A percentile compares a stretch with the other conserved stretches of the same genome.
Conservation (phyloP, 2,329 filamentous ascomycete genomes). For the Penicillium sp. region DNA sequence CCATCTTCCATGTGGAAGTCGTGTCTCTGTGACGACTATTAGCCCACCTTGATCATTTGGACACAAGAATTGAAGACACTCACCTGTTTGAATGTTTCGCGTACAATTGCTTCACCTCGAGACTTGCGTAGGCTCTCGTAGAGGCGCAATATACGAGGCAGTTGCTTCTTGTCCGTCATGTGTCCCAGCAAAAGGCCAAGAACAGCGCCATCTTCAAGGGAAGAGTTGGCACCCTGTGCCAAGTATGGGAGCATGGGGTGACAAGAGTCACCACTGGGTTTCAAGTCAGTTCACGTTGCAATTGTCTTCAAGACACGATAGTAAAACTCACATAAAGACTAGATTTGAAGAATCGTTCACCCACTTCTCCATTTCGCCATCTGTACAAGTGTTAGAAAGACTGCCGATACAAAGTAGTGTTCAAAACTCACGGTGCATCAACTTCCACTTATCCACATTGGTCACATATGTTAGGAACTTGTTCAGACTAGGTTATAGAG, state of each 20-base stretch:
- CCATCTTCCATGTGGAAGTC: conserved; percentile 56
- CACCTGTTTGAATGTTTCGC: conserved; percentile 58
- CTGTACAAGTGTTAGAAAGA: conserved; percentile 19
- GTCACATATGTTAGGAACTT: conserved; percentile 52
- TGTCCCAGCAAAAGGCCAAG: conserved; percentile 58
- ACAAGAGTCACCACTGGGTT: conserved; percentile 55
- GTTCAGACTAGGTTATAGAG: conserved; percentile 27
- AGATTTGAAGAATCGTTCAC: conserved; percentile 54
- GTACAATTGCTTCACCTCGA: conserved; percentile 55
- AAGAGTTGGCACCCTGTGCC: conserved; percentile 66
- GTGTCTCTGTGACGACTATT: conserved; percentile 29
- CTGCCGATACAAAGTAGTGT: not conserved
- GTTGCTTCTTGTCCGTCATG: conserved; percentile 43
- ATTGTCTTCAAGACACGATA: not conserved
- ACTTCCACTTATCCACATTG: conserved; percentile 66
- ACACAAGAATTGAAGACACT: not conserved
- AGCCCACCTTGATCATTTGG: not conserved
- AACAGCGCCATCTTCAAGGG: conserved; percentile 67
- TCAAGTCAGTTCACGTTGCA: not conserved
- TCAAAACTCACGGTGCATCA: conserved; percentile 50
- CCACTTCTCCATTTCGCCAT: conserved; percentile 55
- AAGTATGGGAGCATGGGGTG: conserved; percentile 64
- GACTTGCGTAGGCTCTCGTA: conserved; percentile 50
- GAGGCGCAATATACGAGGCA: conserved; percentile 45
- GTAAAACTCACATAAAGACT: conserved; percentile 35